phyloP scores from a whole-genome alignment of 2,329 filamentous ascomycete genomes.

The Colletotrichum musae region DNA sequence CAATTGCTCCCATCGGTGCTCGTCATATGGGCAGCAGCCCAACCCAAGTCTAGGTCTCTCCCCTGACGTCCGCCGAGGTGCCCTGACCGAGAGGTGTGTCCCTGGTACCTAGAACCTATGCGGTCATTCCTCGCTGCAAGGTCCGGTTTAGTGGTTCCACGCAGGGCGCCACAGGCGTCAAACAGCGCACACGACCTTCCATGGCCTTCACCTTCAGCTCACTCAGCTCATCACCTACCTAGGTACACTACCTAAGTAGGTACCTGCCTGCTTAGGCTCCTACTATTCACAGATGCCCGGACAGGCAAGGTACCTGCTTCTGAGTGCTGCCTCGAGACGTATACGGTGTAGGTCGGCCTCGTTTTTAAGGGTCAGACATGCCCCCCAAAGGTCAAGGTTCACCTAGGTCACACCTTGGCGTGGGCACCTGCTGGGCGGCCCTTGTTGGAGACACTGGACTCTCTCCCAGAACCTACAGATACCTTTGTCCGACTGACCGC shows the following conservation, averaged over 20 bases:
- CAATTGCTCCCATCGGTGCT: too few relatives aligned
- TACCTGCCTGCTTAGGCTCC: constrained; percentile 8
- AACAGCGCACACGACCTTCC: constrained; percentile 21
- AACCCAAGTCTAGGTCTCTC: neutral
- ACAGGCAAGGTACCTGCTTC: constrained; percentile 10
- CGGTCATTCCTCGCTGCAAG: constrained; percentile 25
- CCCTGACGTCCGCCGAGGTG: constrained; percentile 2
- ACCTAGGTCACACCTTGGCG: constrained; percentile 1
- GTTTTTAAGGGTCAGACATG: neutral
- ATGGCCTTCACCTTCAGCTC: neutral
- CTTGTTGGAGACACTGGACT: neutral
- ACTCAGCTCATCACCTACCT: too few relatives aligned
- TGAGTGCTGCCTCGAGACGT: neutral
- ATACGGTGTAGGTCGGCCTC: neutral
- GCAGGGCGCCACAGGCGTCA: constrained; percentile 28
- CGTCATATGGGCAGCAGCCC: neutral
- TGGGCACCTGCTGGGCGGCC: neutral
- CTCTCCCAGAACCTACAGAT: constrained; percentile 9
- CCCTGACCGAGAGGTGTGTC: neutral
- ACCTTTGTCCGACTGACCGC: constrained; percentile 25
- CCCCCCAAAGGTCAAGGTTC: neutral
- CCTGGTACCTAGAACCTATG: constrained; percentile 7
- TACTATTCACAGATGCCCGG: neutral
- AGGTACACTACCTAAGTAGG: too few relatives aligned
- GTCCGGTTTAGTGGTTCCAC: constrained; percentile 26